Base-by-base conservation (phyloP, 306 rosid species). In the Cucurbita argyrosperma region DNA sequence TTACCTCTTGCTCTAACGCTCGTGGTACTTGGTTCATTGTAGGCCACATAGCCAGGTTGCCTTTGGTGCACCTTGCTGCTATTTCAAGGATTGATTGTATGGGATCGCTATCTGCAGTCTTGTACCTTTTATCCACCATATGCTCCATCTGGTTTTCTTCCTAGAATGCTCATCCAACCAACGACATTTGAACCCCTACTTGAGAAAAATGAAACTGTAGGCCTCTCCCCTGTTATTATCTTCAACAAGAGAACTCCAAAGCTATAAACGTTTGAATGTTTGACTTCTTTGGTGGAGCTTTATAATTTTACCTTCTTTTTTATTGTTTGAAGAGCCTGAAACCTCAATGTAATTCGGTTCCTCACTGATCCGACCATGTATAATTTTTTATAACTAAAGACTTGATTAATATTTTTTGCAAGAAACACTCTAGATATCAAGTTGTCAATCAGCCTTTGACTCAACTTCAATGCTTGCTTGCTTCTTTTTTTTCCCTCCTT, bases 221-320 rank as follows among this genome's bases (percentile, higher is more conserved):
- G 98, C 74, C 96, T 94, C 88, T 94, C 89, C 69, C 98, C 97
- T 1, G 97, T 94, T 58, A 90, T 89, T 52, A 89, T 87, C 88
- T 94, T 97, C 6, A 94, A 89, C 81, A 94, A 75, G 30, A 91
- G 83, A 51, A 91, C 96, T 71, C 95, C 96, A 30, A 91, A 94
- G 81, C 96, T 89, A 72, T 90, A 89, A 14, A 88, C 97, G 73
- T 91, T 97, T 4, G 99, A 14, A 88, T 96, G 73, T 91, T 97
- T 4, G 99, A 85, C 88, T 89, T 26, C 66, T 5, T 8, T 5
- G 65, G 39, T 59, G 65, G 42, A 59, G 30, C 42, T 59, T 59
- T 30, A 59, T 59, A 6, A 59, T 59, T 30, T 59, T 59, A 12
- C 65, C 65, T 58, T 58, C 16, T 30, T 59, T 16, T 59, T 26